Conservation (phyloP, 2,329 filamentous ascomycete genomes). For the Botrytis cinerea region DNA sequence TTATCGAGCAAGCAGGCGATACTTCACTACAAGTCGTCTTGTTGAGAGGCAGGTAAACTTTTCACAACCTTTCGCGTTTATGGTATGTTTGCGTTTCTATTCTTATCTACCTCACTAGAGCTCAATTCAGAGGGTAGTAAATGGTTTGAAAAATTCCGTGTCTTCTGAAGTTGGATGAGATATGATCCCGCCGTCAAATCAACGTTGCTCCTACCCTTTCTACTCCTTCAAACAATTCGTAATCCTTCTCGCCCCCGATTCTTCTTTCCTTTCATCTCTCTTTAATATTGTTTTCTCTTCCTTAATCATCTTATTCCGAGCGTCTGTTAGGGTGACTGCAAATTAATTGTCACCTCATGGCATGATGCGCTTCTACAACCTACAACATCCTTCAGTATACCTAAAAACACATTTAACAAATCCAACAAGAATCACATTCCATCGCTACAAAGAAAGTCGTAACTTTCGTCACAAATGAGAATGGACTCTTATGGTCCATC, state of each 20-base stretch:
- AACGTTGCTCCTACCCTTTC: not conserved
- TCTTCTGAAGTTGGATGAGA: conserved; percentile 4
- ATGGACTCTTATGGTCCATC: conserved; percentile 24
- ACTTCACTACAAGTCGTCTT: not conserved
- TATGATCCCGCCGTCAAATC: not conserved
- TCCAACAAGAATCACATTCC: not conserved
- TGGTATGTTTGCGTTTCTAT: not conserved
- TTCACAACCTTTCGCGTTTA: not conserved
- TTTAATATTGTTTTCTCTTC: not conserved
- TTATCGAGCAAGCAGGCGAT: not conserved
- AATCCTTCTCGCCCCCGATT: not conserved
- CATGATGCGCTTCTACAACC: conserved; percentile 11
- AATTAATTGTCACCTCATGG: not conserved
- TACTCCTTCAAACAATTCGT: not conserved
- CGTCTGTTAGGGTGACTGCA: not conserved
- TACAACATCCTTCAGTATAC: conserved; percentile 19
- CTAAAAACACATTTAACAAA: conserved; percentile 13
- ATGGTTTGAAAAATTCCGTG: not conserved
- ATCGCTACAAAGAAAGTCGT: not conserved
- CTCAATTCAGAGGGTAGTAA: not conserved
- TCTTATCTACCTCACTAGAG: not conserved
- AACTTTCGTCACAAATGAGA: not conserved
- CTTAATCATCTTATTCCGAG: not conserved
- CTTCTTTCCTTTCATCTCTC: not conserved
- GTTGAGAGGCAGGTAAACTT: not conserved